A percentile compares a stretch with the other conserved stretches of the same genome.
These are phyloP conservation scores for Pestalotiopsis fici DNA, from an alignment of 2,329 filamentous ascomycete species.

Conservation along the genomic window DNA sequence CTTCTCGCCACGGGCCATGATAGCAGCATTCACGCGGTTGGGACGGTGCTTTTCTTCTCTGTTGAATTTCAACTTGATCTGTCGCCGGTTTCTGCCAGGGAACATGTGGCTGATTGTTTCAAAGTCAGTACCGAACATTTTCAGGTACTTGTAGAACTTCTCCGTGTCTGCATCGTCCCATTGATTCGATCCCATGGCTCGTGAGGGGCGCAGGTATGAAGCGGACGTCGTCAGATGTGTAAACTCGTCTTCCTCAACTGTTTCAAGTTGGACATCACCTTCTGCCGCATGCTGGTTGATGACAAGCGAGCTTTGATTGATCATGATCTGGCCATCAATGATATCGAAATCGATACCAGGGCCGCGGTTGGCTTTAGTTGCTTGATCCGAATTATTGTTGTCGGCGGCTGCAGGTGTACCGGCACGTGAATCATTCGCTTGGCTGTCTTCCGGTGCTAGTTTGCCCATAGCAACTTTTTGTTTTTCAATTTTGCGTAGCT, in stretches of 20 bases:
- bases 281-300: slow-evolving; percentile 68
- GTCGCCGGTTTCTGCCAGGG: slow-evolving; percentile 67
- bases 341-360: slow-evolving; percentile 46
- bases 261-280: slow-evolving; percentile 50
- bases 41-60: slow-evolving; percentile 73
- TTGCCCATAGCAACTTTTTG: slow-evolving; percentile 30
- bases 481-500: slow-evolving; percentile 41
- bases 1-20: slow-evolving; percentile 58
- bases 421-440: slow-evolving; percentile 16
- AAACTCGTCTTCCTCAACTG: slow-evolving; percentile 77
- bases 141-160: slow-evolving; percentile 73
- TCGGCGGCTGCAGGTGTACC: slow-evolving; percentile 23
- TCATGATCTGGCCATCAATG: slow-evolving; percentile 71
- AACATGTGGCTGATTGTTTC: slow-evolving; percentile 79
- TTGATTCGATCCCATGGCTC: slow-evolving; percentile 59
- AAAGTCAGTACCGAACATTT: slow-evolving; percentile 82
- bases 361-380: slow-evolving; percentile 17
- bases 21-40: slow-evolving; percentile 60
- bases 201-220: slow-evolving; percentile 65
- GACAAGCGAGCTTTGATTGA: slow-evolving; percentile 67
- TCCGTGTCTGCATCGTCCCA: slow-evolving; percentile 76
- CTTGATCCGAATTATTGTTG: slow-evolving; percentile 16
- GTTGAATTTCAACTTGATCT: slow-evolving; percentile 82
- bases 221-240: slow-evolving; percentile 69
- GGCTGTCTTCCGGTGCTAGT: slow-evolving; percentile 15